These are phyloP conservation scores for Handroanthus guayacan DNA, from an alignment of 257 asterid species.

Conservation along the genomic window DNA sequence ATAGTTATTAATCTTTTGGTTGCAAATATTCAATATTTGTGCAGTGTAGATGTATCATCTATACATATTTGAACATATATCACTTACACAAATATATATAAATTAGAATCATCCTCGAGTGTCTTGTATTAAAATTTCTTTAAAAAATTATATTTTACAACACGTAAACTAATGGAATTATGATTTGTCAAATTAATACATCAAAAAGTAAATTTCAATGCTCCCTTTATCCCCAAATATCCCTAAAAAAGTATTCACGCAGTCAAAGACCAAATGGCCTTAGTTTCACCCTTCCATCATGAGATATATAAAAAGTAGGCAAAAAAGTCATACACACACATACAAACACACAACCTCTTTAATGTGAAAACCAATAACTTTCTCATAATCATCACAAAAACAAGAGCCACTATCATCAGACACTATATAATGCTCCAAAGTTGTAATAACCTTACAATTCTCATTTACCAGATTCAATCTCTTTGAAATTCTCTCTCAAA, in stretches of 20 bases:
- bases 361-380: conserved; percentile 22
- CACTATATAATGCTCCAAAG: conserved; percentile 27
- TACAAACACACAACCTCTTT: conserved; percentile 26
- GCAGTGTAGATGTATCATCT: no score
- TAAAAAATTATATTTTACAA: neutral
- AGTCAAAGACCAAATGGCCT: conserved; percentile 31
- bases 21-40: no score
- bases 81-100: no score
- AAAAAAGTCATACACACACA: conserved; percentile 36
- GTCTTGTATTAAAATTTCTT: no score
- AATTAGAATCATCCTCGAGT: no score
- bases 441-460: conserved; percentile 9
- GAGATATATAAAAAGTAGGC: conserved; percentile 35
- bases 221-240: neutral
- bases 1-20: no score
- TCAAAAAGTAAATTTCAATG: neutral
- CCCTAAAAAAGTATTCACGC: neutral
- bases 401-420: conserved; percentile 10
- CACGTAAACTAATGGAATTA: neutral
- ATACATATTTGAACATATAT: no score
- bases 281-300: conserved; percentile 38
- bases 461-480: conserved; percentile 29
- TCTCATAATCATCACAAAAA: neutral
- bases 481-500: conserved; percentile 25
- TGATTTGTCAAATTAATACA: neutral